Conservation (phyloP, 2,329 filamentous ascomycete species). For the Metarhizium sp. region DNA sequence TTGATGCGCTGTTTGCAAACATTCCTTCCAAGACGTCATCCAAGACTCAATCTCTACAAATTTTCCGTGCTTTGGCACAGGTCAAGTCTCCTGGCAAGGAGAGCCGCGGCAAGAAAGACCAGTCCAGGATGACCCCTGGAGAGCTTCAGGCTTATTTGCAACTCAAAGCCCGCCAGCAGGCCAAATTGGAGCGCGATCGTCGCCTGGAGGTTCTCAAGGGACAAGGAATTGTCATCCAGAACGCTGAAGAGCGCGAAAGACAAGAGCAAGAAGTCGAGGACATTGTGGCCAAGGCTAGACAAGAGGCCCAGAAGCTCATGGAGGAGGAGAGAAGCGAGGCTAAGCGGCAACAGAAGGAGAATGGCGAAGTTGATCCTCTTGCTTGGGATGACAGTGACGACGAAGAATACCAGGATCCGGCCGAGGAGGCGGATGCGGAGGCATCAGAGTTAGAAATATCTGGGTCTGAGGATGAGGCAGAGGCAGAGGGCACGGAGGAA, state of each 20-base stretch:
- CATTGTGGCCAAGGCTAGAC: slow-evolving; percentile 72
- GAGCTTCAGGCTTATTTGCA: slow-evolving; percentile 62
- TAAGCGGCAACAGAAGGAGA: slow-evolving; percentile 50
- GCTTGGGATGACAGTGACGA: slow-evolving; percentile 50
- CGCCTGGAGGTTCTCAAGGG: slow-evolving; percentile 67
- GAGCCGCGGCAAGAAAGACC: slow-evolving; percentile 31
- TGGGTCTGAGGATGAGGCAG: slow-evolving; percentile 29
- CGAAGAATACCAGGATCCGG: slow-evolving; percentile 37
- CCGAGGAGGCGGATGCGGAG: slow-evolving; percentile 27
- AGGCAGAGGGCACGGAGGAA: slow-evolving; percentile 22
- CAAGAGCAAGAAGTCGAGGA: slow-evolving; percentile 81
- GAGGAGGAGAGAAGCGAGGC: slow-evolving; percentile 65
- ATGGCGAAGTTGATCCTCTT: slow-evolving; percentile 37
- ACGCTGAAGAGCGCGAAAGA: slow-evolving; percentile 74
- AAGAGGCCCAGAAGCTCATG: slow-evolving; percentile 66
- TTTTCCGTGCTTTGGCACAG: slow-evolving; percentile 66
- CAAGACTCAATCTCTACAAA: slow-evolving; percentile 54
- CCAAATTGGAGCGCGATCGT: slow-evolving; percentile 65
- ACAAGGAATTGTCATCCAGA: slow-evolving; percentile 74
- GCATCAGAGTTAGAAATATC: slow-evolving; percentile 32
- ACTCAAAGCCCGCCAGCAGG: slow-evolving; percentile 69
- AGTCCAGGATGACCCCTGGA: slow-evolving; percentile 52
- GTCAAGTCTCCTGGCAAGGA: slow-evolving; percentile 53
- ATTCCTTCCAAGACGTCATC: slow-evolving; percentile 53
- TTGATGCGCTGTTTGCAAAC: slow-evolving; percentile 60